These are phyloP conservation scores for Lunasporangiospora selenospora DNA, from an alignment of 192 early-diverging fungal genomes.

Conservation along the genomic window DNA sequence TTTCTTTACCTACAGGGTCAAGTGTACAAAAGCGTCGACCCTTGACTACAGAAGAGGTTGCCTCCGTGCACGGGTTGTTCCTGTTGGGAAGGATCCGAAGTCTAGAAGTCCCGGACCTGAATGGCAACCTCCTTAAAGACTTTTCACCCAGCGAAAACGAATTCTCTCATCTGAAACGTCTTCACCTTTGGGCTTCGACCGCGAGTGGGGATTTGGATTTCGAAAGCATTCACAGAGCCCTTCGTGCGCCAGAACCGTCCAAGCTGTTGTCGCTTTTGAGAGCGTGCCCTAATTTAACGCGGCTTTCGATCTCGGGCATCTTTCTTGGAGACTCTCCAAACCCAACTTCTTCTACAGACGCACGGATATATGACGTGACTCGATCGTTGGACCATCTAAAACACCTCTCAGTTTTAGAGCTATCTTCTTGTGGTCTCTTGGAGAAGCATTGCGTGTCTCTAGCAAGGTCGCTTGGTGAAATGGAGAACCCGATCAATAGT, in stretches of 20 bases:
- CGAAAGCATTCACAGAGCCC: background rate
- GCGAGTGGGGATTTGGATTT: background rate
- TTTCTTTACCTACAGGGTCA: no score
- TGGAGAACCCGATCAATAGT: constrained; percentile 15
- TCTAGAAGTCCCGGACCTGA: constrained; percentile 17
- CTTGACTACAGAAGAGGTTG: no score
- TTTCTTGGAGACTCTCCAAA: background rate
- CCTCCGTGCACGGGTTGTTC: no score
- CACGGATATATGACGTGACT: constrained; percentile 1
- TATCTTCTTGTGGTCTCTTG: constrained; percentile 12
- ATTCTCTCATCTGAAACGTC: constrained; percentile 7
- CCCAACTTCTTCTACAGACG: background rate
- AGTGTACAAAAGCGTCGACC: no score
- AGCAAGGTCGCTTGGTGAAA: background rate
- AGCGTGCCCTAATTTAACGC: constrained; percentile 12
- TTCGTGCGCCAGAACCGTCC: constrained; percentile 1
- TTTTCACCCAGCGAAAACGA: constrained; percentile 10
- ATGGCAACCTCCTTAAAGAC: background rate
- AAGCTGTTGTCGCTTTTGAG: constrained; percentile 5
- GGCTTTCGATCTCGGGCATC: constrained; percentile 15
- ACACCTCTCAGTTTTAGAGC: constrained; percentile 2
- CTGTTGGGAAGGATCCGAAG: constrained; percentile 11
- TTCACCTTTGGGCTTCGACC: constrained; percentile 18
- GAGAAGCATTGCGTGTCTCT: constrained; percentile 3
- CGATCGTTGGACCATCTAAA: constrained; percentile 9